Evolutionary conservation across 2,329 filamentous ascomycete genomes (phyloP).

Genomic region (Neoscytalidium dimidiatum): DNA sequence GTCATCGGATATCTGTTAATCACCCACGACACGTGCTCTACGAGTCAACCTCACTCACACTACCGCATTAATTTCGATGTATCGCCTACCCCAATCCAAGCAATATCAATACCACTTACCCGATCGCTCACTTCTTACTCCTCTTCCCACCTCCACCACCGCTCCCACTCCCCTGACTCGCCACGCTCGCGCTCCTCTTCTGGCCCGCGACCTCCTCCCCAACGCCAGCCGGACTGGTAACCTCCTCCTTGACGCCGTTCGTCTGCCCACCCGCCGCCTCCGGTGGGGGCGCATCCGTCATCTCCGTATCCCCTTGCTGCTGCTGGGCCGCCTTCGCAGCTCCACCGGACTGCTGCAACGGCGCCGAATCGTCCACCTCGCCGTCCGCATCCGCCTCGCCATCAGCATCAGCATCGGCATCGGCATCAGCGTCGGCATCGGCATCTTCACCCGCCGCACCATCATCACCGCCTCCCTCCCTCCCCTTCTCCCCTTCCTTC

Average conservation of each 20-base stretch:
- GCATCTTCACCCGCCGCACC: not conserved
- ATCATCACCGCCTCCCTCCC: not conserved
- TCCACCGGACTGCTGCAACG: not conserved
- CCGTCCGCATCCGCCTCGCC: constrained; percentile 30
- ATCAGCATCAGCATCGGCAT: not conserved
- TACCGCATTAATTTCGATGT: too few species aligned
- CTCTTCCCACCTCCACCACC: constrained; percentile 33
- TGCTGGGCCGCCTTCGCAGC: not conserved
- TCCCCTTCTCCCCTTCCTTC: constrained; percentile 25
- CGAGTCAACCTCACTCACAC: too few species aligned
- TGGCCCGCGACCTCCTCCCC: constrained; percentile 43
- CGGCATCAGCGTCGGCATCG: not conserved
- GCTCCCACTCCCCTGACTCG: constrained; percentile 56
- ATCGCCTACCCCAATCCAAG: too few species aligned
- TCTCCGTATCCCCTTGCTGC: not conserved
- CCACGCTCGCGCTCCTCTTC: constrained; percentile 81
- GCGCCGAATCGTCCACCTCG: constrained; percentile 29
- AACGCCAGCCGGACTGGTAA: not conserved
- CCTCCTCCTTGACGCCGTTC: constrained; percentile 10
- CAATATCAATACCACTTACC: too few species aligned
- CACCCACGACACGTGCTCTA: too few species aligned
- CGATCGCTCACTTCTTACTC: constrained; percentile 29
- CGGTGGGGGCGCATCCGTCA: constrained; percentile 3
- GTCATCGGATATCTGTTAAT: too few species aligned
- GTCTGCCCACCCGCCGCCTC: not conserved